Percentiles rank a stretch among this genome's conserved stretches.
Conservation (phyloP, 106 monocot genomes). For the Allium fistulosum region DNA sequence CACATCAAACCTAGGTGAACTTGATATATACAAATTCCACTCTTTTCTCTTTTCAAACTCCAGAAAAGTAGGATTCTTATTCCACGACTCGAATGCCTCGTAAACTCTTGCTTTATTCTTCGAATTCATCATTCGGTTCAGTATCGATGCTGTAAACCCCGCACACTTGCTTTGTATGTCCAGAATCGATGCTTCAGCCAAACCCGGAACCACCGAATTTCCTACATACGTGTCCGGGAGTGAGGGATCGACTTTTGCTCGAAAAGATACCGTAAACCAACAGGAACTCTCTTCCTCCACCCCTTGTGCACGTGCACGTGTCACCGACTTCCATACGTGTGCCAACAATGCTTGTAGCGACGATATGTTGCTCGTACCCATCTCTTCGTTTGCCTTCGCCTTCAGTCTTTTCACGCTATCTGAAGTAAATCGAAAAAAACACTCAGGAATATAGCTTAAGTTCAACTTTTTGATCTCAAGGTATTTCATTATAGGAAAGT, state of each 20-base stretch:
- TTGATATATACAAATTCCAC: neutral
- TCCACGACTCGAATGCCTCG: slow-evolving; percentile 5
- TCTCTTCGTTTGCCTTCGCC: slow-evolving; percentile 31
- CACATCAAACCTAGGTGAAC: slow-evolving; percentile 52
- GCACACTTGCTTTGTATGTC: slow-evolving; percentile 15
- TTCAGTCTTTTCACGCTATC: slow-evolving; percentile 25
- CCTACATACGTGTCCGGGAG: slow-evolving; percentile 25
- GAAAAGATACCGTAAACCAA: slow-evolving; percentile 1
- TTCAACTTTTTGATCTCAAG: neutral
- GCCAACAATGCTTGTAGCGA: slow-evolving; percentile 38
- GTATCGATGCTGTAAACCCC: slow-evolving; percentile 20
- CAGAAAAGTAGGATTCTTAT: neutral
- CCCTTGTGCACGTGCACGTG: neutral
- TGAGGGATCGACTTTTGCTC: slow-evolving; percentile 11
- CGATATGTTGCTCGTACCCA: slow-evolving; percentile 16
- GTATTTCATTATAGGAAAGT: slow-evolving; percentile 14
- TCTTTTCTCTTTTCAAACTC: neutral
- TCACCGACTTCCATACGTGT: slow-evolving; percentile 28
- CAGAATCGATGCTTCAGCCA: neutral
- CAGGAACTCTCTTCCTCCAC: slow-evolving; percentile 16
- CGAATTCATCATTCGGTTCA: slow-evolving; percentile 16
- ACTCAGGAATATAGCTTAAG: slow-evolving; percentile 11
- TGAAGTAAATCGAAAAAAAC: slow-evolving; percentile 24
- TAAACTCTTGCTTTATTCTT: neutral
- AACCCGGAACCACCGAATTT: neutral